Base-by-base conservation (phyloP, 192 early-diverging fungal genomes). In the Backusella circina region DNA sequence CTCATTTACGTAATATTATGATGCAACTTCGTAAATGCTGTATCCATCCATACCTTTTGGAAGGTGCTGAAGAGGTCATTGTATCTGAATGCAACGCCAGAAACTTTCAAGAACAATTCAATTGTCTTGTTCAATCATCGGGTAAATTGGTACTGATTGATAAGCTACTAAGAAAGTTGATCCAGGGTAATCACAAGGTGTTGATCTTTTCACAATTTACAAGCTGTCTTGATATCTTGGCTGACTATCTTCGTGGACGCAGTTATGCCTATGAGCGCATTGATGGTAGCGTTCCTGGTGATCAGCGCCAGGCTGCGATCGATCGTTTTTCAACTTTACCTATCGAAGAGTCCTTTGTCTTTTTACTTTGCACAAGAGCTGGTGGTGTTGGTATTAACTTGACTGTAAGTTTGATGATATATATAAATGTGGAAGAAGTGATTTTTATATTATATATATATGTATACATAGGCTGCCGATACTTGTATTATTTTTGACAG, bases 161-260 rank as follows among this genome's bases (percentile, higher is more conserved):
- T 80, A 95, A 95, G 74, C 83, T 96, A 26, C 78, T 96, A 39
- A 84, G 77, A 57, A 94, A 92, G 77, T 77, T 96, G 38, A 86
- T 87, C 72, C 85, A 85, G 15, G 92, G 91, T 0, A 92, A 92
- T 6, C 93, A 94, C 80, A 96, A 95, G 74, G 94, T 96, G 5
- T 77, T 96, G 39, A 95, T 96, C 47, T 96, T 96, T 71, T 95
- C 93, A 5, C 94, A 96, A 79, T 94, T 96, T 89, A 96, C 94
- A 3, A 82, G 71, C 33, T 78, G 77, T 78, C 75, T 96, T 65
- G 93, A 96, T 80, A 81, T 96, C 8, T 85, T 96, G 31, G 90
- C 93, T 61, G 94, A 96, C 71, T 96, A 96, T 70, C 79, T 96
- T 51, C 87, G 89, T 8, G 91, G 90, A 18, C 84, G 90, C 13